Base-by-base conservation (phyloP, 208 protist genomes). In the Trypanosoma cruzi region DNA sequence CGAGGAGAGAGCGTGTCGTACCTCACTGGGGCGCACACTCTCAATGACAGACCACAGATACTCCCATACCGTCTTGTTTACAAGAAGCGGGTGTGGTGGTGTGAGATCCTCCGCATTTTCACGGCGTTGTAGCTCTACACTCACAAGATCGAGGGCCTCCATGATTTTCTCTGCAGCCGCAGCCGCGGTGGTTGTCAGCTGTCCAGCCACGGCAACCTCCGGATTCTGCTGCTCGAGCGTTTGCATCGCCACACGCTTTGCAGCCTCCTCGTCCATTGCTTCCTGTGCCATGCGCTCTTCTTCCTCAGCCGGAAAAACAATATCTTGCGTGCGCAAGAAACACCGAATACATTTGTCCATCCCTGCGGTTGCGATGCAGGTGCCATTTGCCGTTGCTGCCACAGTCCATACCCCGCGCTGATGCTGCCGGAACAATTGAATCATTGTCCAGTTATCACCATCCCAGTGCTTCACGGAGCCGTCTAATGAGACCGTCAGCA, bases 391-490 rank as follows among this genome's bases (percentile, higher is more conserved):
- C 8, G 88, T 91, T 11, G 79, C 81, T 20, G 82, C 80, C 4
- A 91, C 60, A 1, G 79, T 52, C 89, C 89, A 96, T 20, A 97
- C 59, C 8, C 88, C 91, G 44, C 86, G 86, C 67, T 91, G 85
- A 70, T 95, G 88, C 64, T 87, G 85, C 5, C 82, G 81, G 53
- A 88, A 82, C 48, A 95, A 78, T 71, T 97, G 93, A 22, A 98
- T 81, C 75, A 90, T 90, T 28, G 87, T 88, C 80, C 88, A 97
- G 63, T 98, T 97, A 75, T 99, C 99, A 36, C 85, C 97, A 81
- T 99, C 99, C 98, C 98, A 99, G 73, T 98, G 97, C 73, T 99
- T 99, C 10, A 99, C 74, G 4, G 82, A 80, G 34, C 94, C 85
- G 76, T 99, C 98, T 70, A 99, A 98, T 49, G 89, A 93, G 20